Base-by-base conservation (phyloP, 192 early-diverging fungal genomes). In the Coemansia sp. region DNA sequence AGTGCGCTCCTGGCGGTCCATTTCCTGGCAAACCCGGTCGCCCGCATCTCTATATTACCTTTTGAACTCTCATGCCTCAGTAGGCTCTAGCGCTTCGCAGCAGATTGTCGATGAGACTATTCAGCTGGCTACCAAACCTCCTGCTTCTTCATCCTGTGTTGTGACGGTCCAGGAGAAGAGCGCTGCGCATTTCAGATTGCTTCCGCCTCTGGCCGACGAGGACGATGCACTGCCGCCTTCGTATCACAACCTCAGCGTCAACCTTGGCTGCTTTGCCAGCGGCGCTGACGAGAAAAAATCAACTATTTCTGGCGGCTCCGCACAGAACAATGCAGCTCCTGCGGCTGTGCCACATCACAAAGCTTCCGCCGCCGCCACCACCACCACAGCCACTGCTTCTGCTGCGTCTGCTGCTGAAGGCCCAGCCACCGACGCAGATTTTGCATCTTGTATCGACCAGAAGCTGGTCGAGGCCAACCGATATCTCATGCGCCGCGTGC, bases 401-500 rank as follows among this genome's bases (percentile, higher is more conserved):
- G 65, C 17, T 12, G 57, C 35, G 53, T 66, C 54, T 28, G 22
- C 18, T 34, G 3, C 18, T 22, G 45, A 48, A 15, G 45, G 3
- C 45, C 39, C 54, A 14, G 69, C 62, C 39, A 15, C 64, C 15
- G 64, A 56, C 20, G 67, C 22, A 7, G 74, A 73, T 45, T 51
- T 37, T 48, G 65, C 17, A 5, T 36, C 67, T 20, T 51, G 56
- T n/a, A 32, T 62, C 17, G 66, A 68, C 14, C 63, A 55, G 43
- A 64, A 51, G 48, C 58, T 65, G 37, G 51, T 66, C 35, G 71
- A 64, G 12, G 63, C 65, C 33, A 83, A 78, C 61, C 63, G 71
- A 41, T 70, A 78, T 33, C 53, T 83, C 41, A 55, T 75, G 67
- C 76, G 81, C 38, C 72, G 81, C 22, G 72, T 83, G 36, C 81